Conservation (phyloP, 768 basidiomycete genomes). For the Asterophora parasitica region DNA sequence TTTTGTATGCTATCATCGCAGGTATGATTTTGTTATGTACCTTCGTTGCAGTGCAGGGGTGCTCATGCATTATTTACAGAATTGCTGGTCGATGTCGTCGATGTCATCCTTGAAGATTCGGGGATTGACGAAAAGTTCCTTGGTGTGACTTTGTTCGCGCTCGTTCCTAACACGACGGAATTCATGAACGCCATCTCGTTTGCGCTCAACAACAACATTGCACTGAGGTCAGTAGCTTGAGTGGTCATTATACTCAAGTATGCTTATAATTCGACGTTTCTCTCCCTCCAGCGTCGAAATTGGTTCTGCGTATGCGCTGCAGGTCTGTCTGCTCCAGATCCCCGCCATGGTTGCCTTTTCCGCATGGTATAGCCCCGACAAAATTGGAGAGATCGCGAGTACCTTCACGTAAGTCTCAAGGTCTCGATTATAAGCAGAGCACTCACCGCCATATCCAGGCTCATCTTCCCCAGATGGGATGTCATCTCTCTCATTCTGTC, state of each 20-base stretch:
- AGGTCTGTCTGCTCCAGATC: constrained; percentile 96
- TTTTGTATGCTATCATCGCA: constrained; percentile 91
- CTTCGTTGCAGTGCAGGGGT: not conserved
- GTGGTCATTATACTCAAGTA: not conserved
- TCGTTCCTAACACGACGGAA: constrained; percentile 98
- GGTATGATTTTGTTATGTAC: constrained; percentile 46
- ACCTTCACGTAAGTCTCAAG: constrained; percentile 81
- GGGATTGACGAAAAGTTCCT: constrained; percentile 98
- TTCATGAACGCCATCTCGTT: constrained; percentile 99
- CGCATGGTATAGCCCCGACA: constrained; percentile 85
- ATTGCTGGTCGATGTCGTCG: constrained; percentile 91
- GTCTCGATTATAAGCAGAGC: not conserved
- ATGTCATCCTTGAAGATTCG: constrained; percentile 84
- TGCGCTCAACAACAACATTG: constrained; percentile 94
- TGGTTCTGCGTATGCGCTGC: constrained; percentile 96
- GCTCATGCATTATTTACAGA: constrained; percentile 44
- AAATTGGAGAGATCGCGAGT: constrained; percentile 81
- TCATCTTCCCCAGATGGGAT: constrained; percentile 99
- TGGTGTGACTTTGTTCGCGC: constrained; percentile 92
- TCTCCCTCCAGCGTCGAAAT: constrained; percentile 83
- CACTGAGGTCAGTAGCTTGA: constrained; percentile 61
- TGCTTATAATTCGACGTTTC: not conserved
- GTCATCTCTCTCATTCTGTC: constrained; percentile 91
- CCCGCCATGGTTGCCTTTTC: constrained; percentile 99
- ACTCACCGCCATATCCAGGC: constrained; percentile 37